phyloP scores from a whole-genome alignment of 2,329 filamentous ascomycete species.

The Cryoendolithus antarcticus region DNA sequence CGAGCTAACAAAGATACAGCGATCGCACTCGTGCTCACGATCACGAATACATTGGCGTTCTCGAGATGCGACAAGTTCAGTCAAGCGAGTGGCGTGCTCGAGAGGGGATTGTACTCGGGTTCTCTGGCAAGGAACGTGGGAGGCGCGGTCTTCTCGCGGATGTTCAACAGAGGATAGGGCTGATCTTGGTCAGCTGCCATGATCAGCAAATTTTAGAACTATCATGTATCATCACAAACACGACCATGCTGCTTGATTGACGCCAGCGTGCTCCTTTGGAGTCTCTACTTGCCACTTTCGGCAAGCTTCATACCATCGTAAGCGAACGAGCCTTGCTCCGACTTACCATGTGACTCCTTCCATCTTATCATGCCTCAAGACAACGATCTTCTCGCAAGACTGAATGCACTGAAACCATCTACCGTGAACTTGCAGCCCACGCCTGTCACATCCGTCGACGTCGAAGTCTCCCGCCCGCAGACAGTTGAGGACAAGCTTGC shows the following conservation, averaged over 20 bases:
- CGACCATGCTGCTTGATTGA: too few species aligned
- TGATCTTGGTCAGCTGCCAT: neutral
- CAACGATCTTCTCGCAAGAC: constrained; percentile 33
- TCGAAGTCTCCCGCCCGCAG: constrained; percentile 11
- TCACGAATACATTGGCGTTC: constrained; percentile 59
- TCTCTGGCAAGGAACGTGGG: constrained; percentile 21
- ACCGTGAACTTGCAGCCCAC: constrained; percentile 23
- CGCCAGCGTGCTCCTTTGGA: too few species aligned
- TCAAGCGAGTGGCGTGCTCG: constrained; percentile 41
- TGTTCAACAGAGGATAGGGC: constrained; percentile 12
- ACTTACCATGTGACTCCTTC: too few species aligned
- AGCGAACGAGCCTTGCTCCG: too few species aligned
- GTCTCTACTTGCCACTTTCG: too few species aligned
- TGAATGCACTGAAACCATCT: constrained; percentile 37
- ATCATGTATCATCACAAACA: too few species aligned
- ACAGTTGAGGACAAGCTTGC: constrained; percentile 20
- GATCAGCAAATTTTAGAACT: too few species aligned
- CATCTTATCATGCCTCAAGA: constrained; percentile 19
- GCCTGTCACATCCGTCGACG: constrained; percentile 11
- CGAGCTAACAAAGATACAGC: constrained; percentile 31
- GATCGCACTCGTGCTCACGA: constrained; percentile 43
- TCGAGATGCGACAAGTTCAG: constrained; percentile 83
- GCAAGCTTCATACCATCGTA: too few species aligned
- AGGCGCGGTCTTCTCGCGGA: constrained; percentile 18
- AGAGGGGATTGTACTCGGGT: constrained; percentile 22